These are phyloP conservation scores for Calamus simplicifolius DNA, from an alignment of 176 grass and related monocot genomes.

Conservation along the genomic window DNA sequence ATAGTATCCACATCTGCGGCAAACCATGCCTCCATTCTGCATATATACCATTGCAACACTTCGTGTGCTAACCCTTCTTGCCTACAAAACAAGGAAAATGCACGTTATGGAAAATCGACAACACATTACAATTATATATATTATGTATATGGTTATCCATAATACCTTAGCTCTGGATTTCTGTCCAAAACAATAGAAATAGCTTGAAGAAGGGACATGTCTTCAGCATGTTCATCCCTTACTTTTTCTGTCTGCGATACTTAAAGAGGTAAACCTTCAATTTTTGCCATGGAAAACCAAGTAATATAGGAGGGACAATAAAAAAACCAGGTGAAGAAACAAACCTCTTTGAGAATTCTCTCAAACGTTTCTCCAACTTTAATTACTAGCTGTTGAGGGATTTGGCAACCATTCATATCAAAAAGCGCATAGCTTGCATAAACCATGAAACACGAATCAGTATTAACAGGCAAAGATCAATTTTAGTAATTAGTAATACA, in stretches of 20 bases:
- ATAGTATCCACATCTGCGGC: conserved; percentile 89
- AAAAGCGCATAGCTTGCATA: conserved; percentile 77
- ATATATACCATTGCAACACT: conserved; percentile 89
- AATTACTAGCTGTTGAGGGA: conserved; percentile 67
- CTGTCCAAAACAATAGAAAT: conserved; percentile 83
- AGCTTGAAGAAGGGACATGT: conserved; percentile 80
- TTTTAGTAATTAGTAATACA: not conserved
- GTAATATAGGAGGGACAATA: not conserved
- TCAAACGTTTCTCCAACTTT: conserved; percentile 92
- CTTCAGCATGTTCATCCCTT: conserved; percentile 59
- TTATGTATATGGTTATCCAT: no score
- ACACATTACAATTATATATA: no score
- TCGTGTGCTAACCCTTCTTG: conserved; percentile 59
- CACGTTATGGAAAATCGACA: no score
- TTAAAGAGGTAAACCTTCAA: conserved; percentile 3
- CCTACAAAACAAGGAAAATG: conserved; percentile 26
- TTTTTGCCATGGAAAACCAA: not conserved
- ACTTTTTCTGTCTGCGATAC: conserved; percentile 49
- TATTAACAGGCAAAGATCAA: not conserved
- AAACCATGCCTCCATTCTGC: conserved; percentile 93
- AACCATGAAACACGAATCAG: conserved; percentile 2
- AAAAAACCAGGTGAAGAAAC: conserved; percentile 11
- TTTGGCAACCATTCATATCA: conserved; percentile 79
- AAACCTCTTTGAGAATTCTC: conserved; percentile 83
- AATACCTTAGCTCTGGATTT: conserved; percentile 77